Percentiles rank a stretch among this genome's conserved stretches.
phyloP scores from a whole-genome alignment of 2,329 filamentous ascomycete genomes.

The Aspergillus cejpii region DNA sequence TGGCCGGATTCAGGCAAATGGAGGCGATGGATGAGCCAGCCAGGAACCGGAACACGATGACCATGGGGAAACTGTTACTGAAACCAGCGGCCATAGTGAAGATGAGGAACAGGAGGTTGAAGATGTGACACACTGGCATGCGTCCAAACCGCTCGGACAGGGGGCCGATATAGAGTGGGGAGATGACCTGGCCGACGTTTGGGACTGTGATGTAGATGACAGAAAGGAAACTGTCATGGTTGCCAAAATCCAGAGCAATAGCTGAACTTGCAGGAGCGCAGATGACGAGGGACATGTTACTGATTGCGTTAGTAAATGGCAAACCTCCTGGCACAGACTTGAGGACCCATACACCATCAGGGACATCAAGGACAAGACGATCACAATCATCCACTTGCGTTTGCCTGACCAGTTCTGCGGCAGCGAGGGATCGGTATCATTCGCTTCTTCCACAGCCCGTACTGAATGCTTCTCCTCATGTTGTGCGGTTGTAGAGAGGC shows the following conservation, averaged over 20 bases:
- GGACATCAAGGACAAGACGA: conserved; percentile 4
- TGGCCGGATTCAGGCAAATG: conserved; percentile 2
- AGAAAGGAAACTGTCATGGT: neutral
- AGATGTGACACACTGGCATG: conserved; percentile 4
- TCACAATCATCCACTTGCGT: conserved; percentile 4
- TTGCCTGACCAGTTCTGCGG: conserved; percentile 3
- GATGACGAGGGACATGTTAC: conserved; percentile 6
- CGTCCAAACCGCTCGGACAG: conserved; percentile 4
- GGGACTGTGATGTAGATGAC: conserved; percentile 1
- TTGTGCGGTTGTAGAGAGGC: neutral
- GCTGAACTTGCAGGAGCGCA: conserved; percentile 3
- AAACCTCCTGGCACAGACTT: neutral
- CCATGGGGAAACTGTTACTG: conserved; percentile 3
- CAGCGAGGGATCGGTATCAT: conserved; percentile 1
- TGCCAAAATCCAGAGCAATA: neutral
- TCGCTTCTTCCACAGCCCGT: neutral
- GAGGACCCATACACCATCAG: conserved; percentile 1
- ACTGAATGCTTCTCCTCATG: neutral
- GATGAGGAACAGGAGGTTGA: conserved; percentile 2
- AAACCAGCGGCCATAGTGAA: conserved; percentile 3
- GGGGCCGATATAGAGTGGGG: conserved; percentile 3
- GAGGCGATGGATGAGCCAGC: conserved; percentile 2
- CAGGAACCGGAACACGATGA: conserved; percentile 5
- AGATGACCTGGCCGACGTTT: conserved; percentile 2
- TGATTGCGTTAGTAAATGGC: neutral